Conservation (phyloP, 23 red algal species). For the Gracilaria caudata region DNA sequence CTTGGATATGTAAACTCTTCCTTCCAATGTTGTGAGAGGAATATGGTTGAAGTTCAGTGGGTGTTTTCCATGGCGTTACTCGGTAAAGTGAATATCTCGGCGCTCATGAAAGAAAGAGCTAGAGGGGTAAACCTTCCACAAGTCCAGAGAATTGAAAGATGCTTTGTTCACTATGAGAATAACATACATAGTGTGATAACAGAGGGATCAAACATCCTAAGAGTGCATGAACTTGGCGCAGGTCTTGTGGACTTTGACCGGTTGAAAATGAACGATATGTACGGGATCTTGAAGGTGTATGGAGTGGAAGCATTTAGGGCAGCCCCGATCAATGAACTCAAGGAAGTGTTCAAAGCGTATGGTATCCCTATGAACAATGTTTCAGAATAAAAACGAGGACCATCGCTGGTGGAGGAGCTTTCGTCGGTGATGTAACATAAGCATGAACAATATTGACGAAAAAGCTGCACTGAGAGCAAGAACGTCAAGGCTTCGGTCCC, state of each 20-base stretch:
- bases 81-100: conserved; percentile 58
- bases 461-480: too few species aligned
- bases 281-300: conserved; percentile 79
- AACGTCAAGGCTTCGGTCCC: too few species aligned
- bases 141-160: conserved; percentile 56
- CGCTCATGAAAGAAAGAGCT: conserved; percentile 66
- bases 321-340: conserved; percentile 75
- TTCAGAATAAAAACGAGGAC: too few species aligned
- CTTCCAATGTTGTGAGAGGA: not conserved
- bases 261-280: conserved; percentile 89
- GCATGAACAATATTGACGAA: too few species aligned
- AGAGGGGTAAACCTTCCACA: conserved; percentile 9
- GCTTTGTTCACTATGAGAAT: conserved; percentile 25
- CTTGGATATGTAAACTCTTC: conserved; percentile 32
- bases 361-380: conserved; percentile 96
- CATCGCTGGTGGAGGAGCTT: too few species aligned
- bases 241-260: conserved; percentile 73
- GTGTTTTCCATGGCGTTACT: conserved; percentile 29
- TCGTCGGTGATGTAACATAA: too few species aligned
- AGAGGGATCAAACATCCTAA: conserved; percentile 84
- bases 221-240: conserved; percentile 55
- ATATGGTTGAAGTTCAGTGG: conserved; percentile 40
- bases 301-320: conserved; percentile 90
- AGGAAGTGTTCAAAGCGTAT: conserved; percentile 86
- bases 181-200: conserved; percentile 46